phyloP scores from a whole-genome alignment of 345 rosid genomes.

The Psidium friedrichsthalianum region DNA sequence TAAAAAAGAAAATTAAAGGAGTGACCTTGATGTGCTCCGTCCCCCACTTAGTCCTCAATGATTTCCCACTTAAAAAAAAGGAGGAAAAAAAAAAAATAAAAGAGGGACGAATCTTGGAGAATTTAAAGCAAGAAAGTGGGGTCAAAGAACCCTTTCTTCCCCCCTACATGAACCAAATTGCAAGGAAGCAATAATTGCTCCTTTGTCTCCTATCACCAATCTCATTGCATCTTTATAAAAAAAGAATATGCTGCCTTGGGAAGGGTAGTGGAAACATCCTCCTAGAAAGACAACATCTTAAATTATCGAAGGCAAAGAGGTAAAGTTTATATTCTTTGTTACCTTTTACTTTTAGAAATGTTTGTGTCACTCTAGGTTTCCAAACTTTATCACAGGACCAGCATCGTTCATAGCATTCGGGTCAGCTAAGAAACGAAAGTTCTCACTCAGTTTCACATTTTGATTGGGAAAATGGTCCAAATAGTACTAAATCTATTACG shows the following conservation, averaged over 20 bases:
- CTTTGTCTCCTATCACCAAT: background rate
- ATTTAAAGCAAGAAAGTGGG: background rate
- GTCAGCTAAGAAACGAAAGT: background rate
- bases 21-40: background rate
- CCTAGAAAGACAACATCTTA: background rate
- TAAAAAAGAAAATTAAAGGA: background rate
- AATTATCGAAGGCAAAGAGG: background rate
- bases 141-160: background rate
- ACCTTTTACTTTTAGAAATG: background rate
- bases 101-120: background rate
- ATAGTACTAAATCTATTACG: no score
- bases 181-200: slow-evolving; percentile 2
- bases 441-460: background rate
- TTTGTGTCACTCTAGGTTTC: background rate
- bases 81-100: background rate
- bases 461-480: no score
- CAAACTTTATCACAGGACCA: background rate
- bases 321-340: background rate
- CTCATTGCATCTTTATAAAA: background rate
- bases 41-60: background rate
- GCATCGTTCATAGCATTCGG: background rate
- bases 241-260: background rate
- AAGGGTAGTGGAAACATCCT: slow-evolving; percentile 6
- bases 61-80: background rate
- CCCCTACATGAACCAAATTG: background rate